phyloP scores from a whole-genome alignment of 2,329 filamentous ascomycete genomes.

The Coleophoma eucalyptorum region DNA sequence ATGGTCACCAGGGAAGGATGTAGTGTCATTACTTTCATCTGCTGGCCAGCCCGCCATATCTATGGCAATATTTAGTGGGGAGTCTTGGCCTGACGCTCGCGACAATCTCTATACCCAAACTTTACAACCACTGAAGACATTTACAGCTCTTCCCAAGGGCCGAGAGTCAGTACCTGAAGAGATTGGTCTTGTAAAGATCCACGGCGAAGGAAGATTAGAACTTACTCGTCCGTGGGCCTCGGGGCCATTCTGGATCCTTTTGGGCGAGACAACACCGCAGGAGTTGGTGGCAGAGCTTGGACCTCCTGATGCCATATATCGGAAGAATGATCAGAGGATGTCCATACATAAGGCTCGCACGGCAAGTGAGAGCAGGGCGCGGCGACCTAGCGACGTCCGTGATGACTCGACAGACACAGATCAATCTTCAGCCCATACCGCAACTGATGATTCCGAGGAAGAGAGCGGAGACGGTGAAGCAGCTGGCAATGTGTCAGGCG shows the following conservation, averaged over 20 bases:
- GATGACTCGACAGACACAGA: constrained; percentile 69
- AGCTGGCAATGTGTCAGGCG: constrained; percentile 53
- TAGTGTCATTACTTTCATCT: constrained; percentile 79
- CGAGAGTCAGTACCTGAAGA: constrained; percentile 85
- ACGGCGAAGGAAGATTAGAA: constrained; percentile 76
- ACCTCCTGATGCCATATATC: constrained; percentile 89
- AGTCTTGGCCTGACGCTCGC: constrained; percentile 85
- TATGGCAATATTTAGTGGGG: constrained; percentile 87
- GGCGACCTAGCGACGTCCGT: constrained; percentile 32
- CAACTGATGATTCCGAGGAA: constrained; percentile 63
- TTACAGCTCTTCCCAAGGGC: constrained; percentile 63
- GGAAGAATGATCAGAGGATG: constrained; percentile 84
- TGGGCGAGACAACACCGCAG: constrained; percentile 88
- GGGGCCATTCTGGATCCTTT: constrained; percentile 63
- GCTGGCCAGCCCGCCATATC: constrained; percentile 73
- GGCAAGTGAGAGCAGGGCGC: constrained; percentile 44
- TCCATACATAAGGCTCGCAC: constrained; percentile 72
- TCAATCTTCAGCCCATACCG: constrained; percentile 68
- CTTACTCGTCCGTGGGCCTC: constrained; percentile 68
- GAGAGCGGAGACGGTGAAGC: constrained; percentile 59
- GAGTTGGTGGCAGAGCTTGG: constrained; percentile 88
- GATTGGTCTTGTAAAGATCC: constrained; percentile 73
- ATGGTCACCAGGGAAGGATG: constrained; percentile 75
- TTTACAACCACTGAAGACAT: constrained; percentile 70
- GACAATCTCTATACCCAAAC: constrained; percentile 71